Conservation (phyloP, 306 rosid genomes). For the Echinosophora koreensis region DNA sequence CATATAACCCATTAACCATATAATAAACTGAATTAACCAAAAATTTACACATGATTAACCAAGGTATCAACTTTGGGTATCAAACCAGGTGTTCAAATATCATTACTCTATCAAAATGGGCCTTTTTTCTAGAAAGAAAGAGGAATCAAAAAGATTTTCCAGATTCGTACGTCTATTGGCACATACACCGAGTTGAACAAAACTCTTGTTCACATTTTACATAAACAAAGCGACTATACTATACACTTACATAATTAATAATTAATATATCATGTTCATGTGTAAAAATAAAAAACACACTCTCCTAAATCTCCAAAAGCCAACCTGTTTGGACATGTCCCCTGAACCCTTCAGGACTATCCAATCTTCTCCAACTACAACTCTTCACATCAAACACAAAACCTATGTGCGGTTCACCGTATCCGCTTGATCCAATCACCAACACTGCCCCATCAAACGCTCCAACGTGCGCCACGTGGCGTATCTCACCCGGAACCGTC, state of each 20-base stretch:
- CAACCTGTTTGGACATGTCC: conserved; percentile 80
- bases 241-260: not conserved
- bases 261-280: not conserved
- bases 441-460: conserved; percentile 49
- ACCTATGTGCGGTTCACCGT: conserved; percentile 59
- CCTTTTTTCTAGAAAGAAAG: too few species aligned
- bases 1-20: too few species aligned
- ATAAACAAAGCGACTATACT: not conserved
- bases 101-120: too few species aligned
- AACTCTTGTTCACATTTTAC: not conserved
- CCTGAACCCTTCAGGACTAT: conserved; percentile 44
- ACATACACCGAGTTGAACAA: not conserved
- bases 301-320: conserved; percentile 54
- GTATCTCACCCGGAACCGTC: conserved; percentile 54
- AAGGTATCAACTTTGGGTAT: too few species aligned
- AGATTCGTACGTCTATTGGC: not conserved
- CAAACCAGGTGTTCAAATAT: too few species aligned
- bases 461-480: conserved; percentile 51
- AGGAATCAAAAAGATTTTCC: not conserved
- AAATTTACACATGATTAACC: too few species aligned
- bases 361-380: conserved; percentile 55
- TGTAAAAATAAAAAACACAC: not conserved
- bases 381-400: conserved; percentile 42
- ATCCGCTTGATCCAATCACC: conserved; percentile 60
- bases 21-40: too few species aligned